Conservation (phyloP, 495 filamentous ascomycete species). For the Penicillium samsonianum region DNA sequence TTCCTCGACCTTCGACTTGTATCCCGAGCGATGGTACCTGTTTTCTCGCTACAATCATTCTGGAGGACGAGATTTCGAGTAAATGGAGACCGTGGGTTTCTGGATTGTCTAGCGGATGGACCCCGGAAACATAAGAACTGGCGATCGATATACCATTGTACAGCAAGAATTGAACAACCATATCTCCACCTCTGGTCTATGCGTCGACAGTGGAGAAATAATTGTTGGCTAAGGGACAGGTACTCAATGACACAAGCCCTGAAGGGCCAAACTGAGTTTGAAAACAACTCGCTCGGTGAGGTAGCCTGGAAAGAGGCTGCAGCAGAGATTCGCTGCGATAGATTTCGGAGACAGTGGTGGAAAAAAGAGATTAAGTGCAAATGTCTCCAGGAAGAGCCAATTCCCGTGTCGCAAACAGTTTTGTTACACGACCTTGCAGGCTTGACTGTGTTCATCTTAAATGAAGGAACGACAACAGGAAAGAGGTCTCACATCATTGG, state of each 20-base stretch:
- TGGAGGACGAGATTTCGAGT: constrained; percentile 8
- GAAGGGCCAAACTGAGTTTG: background rate
- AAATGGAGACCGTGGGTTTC: constrained; percentile 5
- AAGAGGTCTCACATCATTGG: background rate
- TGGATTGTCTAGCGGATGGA: background rate
- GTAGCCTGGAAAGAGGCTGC: background rate
- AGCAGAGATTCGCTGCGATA: background rate
- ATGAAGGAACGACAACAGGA: background rate
- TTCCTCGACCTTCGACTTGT: constrained; percentile 8
- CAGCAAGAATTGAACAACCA: background rate
- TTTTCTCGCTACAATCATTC: constrained; percentile 8
- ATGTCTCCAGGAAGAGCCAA: background rate
- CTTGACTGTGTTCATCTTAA: background rate
- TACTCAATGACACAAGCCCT: background rate
- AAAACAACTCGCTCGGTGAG: background rate
- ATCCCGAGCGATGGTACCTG: constrained; percentile 13
- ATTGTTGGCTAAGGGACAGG: background rate
- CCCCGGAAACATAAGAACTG: background rate
- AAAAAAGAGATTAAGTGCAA: background rate
- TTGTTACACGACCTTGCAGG: background rate
- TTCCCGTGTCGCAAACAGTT: background rate
- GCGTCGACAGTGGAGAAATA: background rate
- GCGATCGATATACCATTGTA: constrained; percentile 1
- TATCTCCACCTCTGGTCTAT: background rate
- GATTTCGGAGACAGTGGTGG: too few species aligned